These are phyloP conservation scores for Aspergillus hancockii DNA, from an alignment of 495 filamentous ascomycete genomes.

Conservation along the genomic window DNA sequence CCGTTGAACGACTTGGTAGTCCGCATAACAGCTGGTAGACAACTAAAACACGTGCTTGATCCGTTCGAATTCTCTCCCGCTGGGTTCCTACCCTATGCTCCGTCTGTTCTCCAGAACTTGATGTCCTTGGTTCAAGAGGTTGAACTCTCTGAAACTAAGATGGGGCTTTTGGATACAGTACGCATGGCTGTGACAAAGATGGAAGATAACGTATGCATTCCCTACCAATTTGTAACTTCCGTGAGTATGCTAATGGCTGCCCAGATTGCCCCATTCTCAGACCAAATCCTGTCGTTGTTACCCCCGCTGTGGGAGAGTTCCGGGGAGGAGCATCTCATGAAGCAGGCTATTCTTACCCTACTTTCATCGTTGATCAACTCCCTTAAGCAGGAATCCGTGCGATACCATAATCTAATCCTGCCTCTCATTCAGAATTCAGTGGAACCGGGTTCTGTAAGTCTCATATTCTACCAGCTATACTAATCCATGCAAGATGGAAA, in stretches of 20 bases:
- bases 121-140: slow-evolving; percentile 78
- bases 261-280: slow-evolving; percentile 71
- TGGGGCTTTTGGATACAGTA: slow-evolving; percentile 83
- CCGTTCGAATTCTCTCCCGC: slow-evolving; percentile 77
- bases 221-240: not conserved
- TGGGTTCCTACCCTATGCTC: slow-evolving; percentile 71
- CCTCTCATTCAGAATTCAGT: slow-evolving; percentile 78
- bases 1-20: slow-evolving; percentile 87
- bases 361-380: slow-evolving; percentile 75
- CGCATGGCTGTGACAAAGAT: slow-evolving; percentile 76
- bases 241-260: slow-evolving; percentile 14
- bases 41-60: slow-evolving; percentile 75
- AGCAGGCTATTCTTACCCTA: slow-evolving; percentile 85
- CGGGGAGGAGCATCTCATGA: slow-evolving; percentile 82
- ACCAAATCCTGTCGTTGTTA: slow-evolving; percentile 76
- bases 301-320: slow-evolving; percentile 82
- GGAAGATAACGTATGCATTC: slow-evolving; percentile 64
- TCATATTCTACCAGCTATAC: not conserved
- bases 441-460: slow-evolving; percentile 69
- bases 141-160: slow-evolving; percentile 81
- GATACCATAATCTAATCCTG: slow-evolving; percentile 72
- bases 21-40: slow-evolving; percentile 83
- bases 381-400: slow-evolving; percentile 70
- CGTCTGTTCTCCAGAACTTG: slow-evolving; percentile 64
- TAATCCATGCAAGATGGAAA: not conserved